These are phyloP conservation scores for Metarhizium sp. DNA, from an alignment of 2,329 filamentous ascomycete genomes.

Conservation along the genomic window DNA sequence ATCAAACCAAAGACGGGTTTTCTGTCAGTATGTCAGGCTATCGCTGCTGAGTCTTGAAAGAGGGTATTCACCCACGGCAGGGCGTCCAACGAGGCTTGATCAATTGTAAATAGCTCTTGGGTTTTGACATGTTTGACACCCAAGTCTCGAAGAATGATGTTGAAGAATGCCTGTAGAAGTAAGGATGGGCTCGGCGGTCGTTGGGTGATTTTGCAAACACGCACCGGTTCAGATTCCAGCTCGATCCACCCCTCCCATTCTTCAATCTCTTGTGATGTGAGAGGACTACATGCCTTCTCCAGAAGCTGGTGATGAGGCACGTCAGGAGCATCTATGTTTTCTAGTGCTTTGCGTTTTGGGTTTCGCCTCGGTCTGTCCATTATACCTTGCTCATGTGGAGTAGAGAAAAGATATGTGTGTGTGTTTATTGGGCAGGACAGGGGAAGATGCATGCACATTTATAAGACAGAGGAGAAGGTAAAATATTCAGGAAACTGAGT, in stretches of 20 bases:
- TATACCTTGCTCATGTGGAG: not conserved
- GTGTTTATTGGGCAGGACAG: not conserved
- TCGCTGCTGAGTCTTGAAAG: not conserved
- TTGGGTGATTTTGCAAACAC: constrained; percentile 14
- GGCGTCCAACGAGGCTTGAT: constrained; percentile 52
- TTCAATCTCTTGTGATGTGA: constrained; percentile 41
- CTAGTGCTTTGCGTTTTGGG: constrained; percentile 34
- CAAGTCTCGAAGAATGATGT: constrained; percentile 69
- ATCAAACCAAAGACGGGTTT: constrained; percentile 78
- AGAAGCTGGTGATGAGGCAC: constrained; percentile 30
- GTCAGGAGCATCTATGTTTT: constrained; percentile 12
- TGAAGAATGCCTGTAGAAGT: constrained; percentile 62
- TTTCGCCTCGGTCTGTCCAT: constrained; percentile 20
- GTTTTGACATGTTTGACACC: constrained; percentile 66
- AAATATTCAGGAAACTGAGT: too few species aligned
- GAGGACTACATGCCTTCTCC: constrained; percentile 35
- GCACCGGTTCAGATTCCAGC: constrained; percentile 80
- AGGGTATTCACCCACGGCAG: constrained; percentile 43
- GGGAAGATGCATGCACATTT: not conserved
- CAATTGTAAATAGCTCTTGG: constrained; percentile 66
- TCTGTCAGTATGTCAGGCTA: constrained; percentile 26
- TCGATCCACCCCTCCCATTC: constrained; percentile 71
- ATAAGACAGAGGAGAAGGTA: too few species aligned
- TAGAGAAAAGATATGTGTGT: not conserved
- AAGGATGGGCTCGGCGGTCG: not conserved